phyloP scores from a whole-genome alignment of 495 filamentous ascomycete species.

The Penicillium paxilli region DNA sequence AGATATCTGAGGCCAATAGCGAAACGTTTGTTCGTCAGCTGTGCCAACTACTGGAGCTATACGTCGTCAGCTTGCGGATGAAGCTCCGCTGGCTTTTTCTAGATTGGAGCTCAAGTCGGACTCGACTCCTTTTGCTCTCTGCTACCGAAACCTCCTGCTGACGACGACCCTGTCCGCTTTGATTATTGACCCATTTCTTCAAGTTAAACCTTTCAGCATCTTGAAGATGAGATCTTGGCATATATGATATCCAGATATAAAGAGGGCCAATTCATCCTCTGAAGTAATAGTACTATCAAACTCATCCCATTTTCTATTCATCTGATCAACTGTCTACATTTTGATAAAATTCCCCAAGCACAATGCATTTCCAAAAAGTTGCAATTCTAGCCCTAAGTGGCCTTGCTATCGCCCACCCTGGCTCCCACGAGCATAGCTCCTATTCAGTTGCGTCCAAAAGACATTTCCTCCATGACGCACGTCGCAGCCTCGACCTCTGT shows the following conservation, averaged over 20 bases:
- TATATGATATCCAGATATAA: background rate
- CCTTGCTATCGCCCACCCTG: slow-evolving; percentile 20
- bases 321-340: no score
- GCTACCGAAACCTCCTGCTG: background rate
- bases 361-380: slow-evolving; percentile 16
- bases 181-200: background rate
- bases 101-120: background rate
- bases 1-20: background rate
- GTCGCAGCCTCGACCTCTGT: slow-evolving; percentile 17
- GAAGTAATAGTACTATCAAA: background rate
- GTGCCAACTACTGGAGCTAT: background rate
- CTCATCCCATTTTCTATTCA: background rate
- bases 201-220: no score
- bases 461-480: slow-evolving; percentile 18
- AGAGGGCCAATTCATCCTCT: background rate
- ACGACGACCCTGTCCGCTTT: slow-evolving; percentile 6
- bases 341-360: no score
- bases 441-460: slow-evolving; percentile 14
- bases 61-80: background rate
- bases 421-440: slow-evolving; percentile 20
- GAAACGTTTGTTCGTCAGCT: background rate
- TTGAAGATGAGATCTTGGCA: background rate
- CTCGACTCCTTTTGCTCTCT: background rate
- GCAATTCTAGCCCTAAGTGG: slow-evolving; percentile 18
- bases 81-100: background rate